Evolutionary conservation across 176 grass and related monocot genomes (phyloP), one percentile per base, ranked within the genome.

Genomic region (Puccinellia tenuiflora): DNA sequence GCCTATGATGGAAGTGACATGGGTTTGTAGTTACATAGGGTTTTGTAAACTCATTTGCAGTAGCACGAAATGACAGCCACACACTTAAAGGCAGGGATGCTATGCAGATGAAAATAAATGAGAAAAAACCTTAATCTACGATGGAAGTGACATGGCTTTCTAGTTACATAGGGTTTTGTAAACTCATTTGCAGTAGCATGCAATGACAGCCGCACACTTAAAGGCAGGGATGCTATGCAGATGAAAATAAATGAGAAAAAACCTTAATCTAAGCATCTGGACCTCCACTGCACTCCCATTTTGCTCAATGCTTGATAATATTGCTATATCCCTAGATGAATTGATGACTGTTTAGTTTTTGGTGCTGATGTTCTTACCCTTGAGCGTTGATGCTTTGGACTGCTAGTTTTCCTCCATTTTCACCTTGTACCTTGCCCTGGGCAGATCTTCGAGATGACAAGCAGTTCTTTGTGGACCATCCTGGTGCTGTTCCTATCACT

Each of bases 371-470:
- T 68, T 68, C 56, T 48, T 75, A 31, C 53, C 30, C 50, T 73
- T 86, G 28, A 54, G 38, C 31, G 16, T 42, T 73, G 47, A 78
- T 31, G 4, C 47, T 64, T 67, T 28, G 75, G 35, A 79, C 29
- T 35, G 17, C 39, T 28, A 82, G 6, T 45, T 78, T 35, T 34
- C 65, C 4, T 57, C 8, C 3, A 67, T 53, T 88, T 81, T 85
- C 64, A 73, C 72, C 31, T 56, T 85, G 60, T 48, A 64, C 47
- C 13, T 82, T 88, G 13, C 78, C 30, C 56, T 77, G 57, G 65
- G 47, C 90, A 92, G 90, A 92, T 92, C 90, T 92, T 79, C 90
- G 90, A 83, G 90, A 92, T 83, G 90, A 92, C 79, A 88, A 88
- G 52, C 90, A 92, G 80, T 92, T 92, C 68, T 92, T 92, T 84